Evolutionary conservation across 202 grass and related monocot species (phyloP), one percentile per base, ranked within the genome.

Genomic region (Cymbopogon flexuosus): DNA sequence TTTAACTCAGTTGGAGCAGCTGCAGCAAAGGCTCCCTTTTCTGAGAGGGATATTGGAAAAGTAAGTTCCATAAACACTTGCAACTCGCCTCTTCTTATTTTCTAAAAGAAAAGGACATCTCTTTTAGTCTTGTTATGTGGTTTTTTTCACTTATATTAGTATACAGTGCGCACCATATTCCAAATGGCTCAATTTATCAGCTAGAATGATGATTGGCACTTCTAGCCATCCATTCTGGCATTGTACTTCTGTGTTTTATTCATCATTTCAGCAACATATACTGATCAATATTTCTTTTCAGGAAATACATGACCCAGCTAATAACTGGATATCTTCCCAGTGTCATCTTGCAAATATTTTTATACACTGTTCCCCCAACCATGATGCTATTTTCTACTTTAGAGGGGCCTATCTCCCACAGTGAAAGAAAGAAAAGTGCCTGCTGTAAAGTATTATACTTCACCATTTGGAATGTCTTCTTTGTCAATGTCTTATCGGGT

Each of bases 391-490:
- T 94, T 89, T 88, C 94, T 33, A 75, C 94, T 51, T 75, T 92
- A 79, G 94, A 97, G 70, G 94, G 94, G 5, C 94, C 94, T 56
- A 84, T 88, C 40, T 97, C 94, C 72, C 94, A 89, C 74, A 97
- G 94, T 49, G 70, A 85, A 80, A 97, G 94, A 85, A 97, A 97
- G 89, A 97, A 72, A 80, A 94, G 89, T 87, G 94, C 91, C 58
- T 90, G 89, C 39, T 90, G 76, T 36, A 97, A 97, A 91, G 89
- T 97, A 21, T 73, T 97, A 46, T 90, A 84, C 75, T 97, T 97
- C 78, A 90, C 89, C 15, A 89, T 97, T 84, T 97, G 94, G 94
- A 97, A 97, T 85, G 86, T 97, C 14, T 97, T 97, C 74, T 94
- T 97, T 54, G 77, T 89, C 49, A 94, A 91, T 91, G 88, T 94